Conservation (phyloP, 2,329 filamentous ascomycete genomes). For the Nothophaeocryptopus gaeumannii region DNA sequence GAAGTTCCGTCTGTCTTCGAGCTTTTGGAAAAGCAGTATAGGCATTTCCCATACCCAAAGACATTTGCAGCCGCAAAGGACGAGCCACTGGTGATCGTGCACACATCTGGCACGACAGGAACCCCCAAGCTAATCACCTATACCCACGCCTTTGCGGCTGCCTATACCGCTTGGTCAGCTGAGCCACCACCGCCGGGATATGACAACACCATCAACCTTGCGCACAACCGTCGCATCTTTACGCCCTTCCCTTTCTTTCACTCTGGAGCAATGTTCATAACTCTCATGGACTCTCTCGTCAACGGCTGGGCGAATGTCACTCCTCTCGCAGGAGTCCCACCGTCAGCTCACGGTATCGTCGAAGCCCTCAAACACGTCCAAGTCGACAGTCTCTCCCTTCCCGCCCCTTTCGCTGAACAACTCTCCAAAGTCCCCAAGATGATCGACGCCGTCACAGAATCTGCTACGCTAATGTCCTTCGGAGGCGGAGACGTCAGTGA, state of each 20-base stretch:
- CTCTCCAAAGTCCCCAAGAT: conserved; percentile 9
- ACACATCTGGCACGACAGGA: conserved; percentile 18
- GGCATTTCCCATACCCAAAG: neutral
- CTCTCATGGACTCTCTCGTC: neutral
- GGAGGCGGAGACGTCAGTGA: conserved; percentile 12
- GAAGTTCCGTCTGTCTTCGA: neutral
- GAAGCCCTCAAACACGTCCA: too few species aligned
- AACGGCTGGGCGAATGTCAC: conserved; percentile 9
- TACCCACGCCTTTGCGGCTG: conserved; percentile 10
- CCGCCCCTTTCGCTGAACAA: neutral
- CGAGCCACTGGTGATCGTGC: conserved; percentile 14
- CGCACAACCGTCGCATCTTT: neutral
- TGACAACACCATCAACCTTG: neutral
- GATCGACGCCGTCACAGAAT: conserved; percentile 9
- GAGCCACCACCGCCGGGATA: neutral
- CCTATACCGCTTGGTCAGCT: conserved; percentile 4
- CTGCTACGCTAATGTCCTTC: conserved; percentile 8
- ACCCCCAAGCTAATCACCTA: conserved; percentile 14
- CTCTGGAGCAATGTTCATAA: conserved; percentile 12
- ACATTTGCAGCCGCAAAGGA: conserved; percentile 6
- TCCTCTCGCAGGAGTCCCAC: neutral
- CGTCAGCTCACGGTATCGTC: conserved; percentile 1
- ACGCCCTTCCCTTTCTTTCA: conserved; percentile 14
- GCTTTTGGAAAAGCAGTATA: neutral
- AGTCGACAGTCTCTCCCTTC: too few species aligned